Percentiles rank a stretch among this genome's conserved stretches.
These are phyloP conservation scores for Colletotrichum sp. DNA, from an alignment of 2,329 filamentous ascomycete species.

Conservation along the genomic window DNA sequence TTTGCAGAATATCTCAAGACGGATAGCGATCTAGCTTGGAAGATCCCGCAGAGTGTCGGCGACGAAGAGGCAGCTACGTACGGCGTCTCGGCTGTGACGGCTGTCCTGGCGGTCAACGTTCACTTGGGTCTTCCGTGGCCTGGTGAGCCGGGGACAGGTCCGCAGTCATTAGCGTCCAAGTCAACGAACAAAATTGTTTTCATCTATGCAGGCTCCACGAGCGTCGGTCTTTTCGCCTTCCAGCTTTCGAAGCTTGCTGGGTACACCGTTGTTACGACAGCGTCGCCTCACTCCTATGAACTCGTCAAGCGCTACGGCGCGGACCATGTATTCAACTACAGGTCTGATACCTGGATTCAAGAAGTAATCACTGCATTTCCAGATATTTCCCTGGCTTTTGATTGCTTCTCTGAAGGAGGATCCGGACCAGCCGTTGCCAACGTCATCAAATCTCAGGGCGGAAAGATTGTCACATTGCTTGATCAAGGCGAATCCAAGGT, in stretches of 20 bases:
- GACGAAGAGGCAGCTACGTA: slow-evolving; percentile 32
- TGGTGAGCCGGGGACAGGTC: not conserved
- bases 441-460: slow-evolving; percentile 27
- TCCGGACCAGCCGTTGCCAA: slow-evolving; percentile 29
- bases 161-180: not conserved
- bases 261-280: slow-evolving; percentile 4
- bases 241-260: slow-evolving; percentile 3
- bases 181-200: slow-evolving; percentile 18
- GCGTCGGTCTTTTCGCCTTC: slow-evolving; percentile 9
- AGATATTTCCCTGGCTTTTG: slow-evolving; percentile 29
- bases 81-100: slow-evolving; percentile 28
- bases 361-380: slow-evolving; percentile 18
- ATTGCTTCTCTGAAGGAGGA: slow-evolving; percentile 33
- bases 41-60: slow-evolving; percentile 24
- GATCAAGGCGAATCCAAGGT: slow-evolving; percentile 22
- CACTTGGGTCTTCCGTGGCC: slow-evolving; percentile 26
- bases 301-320: slow-evolving; percentile 48
- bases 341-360: not conserved
- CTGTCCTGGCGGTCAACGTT: slow-evolving; percentile 27
- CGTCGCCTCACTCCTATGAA: slow-evolving; percentile 35
- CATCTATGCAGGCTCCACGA: slow-evolving; percentile 30
- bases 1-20: slow-evolving; percentile 31
- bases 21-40: slow-evolving; percentile 27
- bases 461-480: slow-evolving; percentile 31
- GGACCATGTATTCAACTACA: slow-evolving; percentile 51